Conservation (phyloP, 2,329 filamentous ascomycete genomes). For the Cadophora malorum region DNA sequence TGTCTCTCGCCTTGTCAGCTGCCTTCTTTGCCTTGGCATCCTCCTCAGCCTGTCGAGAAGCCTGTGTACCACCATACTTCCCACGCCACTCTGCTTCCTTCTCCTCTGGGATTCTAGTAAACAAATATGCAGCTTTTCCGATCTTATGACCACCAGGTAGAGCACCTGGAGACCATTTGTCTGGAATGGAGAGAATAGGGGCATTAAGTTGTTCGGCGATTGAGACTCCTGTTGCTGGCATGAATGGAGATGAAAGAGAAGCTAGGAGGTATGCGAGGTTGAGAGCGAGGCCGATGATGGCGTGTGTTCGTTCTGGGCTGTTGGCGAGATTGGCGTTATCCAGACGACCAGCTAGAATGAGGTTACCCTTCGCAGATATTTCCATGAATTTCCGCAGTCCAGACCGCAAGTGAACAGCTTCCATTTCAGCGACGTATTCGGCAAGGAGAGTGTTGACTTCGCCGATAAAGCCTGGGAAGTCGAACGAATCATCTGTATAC, state of each 20-base stretch:
- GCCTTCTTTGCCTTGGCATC: conserved; percentile 57
- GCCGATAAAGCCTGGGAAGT: conserved; percentile 50
- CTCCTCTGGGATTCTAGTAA: conserved; percentile 80
- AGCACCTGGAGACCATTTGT: conserved; percentile 66
- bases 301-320: conserved; percentile 47
- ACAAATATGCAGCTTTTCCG: conserved; percentile 79
- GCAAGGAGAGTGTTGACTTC: conserved; percentile 71
- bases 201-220: conserved; percentile 80
- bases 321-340: conserved; percentile 50
- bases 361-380: conserved; percentile 68
- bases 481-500: conserved; percentile 62
- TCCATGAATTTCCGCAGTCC: conserved; percentile 70
- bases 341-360: conserved; percentile 57
- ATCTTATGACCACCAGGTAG: conserved; percentile 80
- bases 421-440: conserved; percentile 71
- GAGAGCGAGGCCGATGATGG: conserved; percentile 74
- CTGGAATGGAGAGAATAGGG: conserved; percentile 64
- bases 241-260: conserved; percentile 80
- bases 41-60: conserved; percentile 72
- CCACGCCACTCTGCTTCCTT: conserved; percentile 86
- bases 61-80: conserved; percentile 71
- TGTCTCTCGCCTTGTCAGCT: conserved; percentile 49
- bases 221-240: conserved; percentile 76
- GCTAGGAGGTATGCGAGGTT: conserved; percentile 86
- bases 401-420: conserved; percentile 73